Percentiles rank a stretch among this genome's conserved stretches.
Conservation (phyloP, 345 rosid genomes). For the Pistacia integerrima region DNA sequence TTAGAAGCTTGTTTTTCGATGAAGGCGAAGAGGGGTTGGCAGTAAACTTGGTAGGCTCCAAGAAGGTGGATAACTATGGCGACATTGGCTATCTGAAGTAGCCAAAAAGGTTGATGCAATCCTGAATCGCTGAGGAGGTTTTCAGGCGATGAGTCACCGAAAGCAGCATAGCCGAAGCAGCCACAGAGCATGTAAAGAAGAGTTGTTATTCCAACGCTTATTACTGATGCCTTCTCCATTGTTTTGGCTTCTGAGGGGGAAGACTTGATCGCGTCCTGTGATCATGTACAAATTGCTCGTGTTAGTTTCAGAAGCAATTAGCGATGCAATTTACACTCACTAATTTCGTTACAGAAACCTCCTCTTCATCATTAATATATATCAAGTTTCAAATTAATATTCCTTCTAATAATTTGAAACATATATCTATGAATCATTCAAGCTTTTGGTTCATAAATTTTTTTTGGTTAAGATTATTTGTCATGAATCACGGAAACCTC, state of each 20-base stretch:
- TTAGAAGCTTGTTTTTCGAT: too few relatives aligned
- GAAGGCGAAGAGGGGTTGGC: conserved; percentile 61
- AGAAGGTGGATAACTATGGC: conserved; percentile 68
- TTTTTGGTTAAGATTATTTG: too few relatives aligned
- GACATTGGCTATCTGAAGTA: conserved; percentile 75
- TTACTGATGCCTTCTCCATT: conserved; percentile 68
- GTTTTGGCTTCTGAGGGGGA: conserved; percentile 74
- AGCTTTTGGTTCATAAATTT: too few relatives aligned
- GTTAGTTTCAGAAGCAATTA: too few relatives aligned
- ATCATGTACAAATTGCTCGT: too few relatives aligned
- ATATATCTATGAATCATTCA: too few relatives aligned
- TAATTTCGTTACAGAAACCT: too few relatives aligned
- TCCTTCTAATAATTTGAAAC: too few relatives aligned
- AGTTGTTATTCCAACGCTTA: conserved; percentile 70
- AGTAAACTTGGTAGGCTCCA: conserved; percentile 90
- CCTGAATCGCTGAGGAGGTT: conserved; percentile 82
- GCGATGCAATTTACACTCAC: too few relatives aligned
- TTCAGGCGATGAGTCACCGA: conserved; percentile 34
- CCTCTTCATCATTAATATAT: too few relatives aligned
- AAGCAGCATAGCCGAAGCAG: conserved; percentile 61
- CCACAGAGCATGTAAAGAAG: conserved; percentile 85
- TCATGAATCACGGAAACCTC: too few relatives aligned
- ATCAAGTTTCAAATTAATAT: too few relatives aligned
- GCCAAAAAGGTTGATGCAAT: conserved; percentile 75
- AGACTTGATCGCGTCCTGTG: conserved; percentile 37